Percentiles rank a stretch among this genome's conserved stretches.
These are phyloP conservation scores for Polytrichum formosum DNA, from an alignment of 225 moss, liverwort and hornwort species.

Conservation along the genomic window DNA sequence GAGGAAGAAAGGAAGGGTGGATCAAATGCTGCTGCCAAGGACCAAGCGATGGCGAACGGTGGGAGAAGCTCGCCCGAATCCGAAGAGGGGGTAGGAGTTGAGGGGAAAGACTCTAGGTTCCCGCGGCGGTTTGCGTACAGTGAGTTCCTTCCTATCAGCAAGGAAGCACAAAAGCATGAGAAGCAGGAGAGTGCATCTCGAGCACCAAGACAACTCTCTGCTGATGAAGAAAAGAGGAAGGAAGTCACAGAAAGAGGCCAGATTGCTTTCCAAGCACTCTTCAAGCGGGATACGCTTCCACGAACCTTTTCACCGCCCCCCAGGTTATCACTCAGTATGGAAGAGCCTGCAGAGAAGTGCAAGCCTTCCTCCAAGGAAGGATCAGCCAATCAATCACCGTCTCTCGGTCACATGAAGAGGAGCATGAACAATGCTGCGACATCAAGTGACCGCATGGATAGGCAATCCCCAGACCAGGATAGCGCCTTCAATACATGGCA, in stretches of 20 bases:
- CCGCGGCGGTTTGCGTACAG: constrained; percentile 19
- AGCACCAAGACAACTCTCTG: constrained; percentile 26
- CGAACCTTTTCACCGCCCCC: constrained; percentile 55
- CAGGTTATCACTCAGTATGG: constrained; percentile 18
- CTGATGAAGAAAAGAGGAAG: constrained; percentile 53
- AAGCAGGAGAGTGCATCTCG: constrained; percentile 28
- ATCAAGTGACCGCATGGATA: constrained; percentile 11
- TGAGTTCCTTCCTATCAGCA: constrained; percentile 37
- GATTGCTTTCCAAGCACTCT: constrained; percentile 55
- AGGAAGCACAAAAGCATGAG: constrained; percentile 30
- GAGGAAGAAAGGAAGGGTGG: constrained; percentile 13
- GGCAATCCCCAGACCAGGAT: constrained; percentile 20
- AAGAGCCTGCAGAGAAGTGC: background rate
- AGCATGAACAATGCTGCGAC: constrained; percentile 21
- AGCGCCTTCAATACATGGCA: constrained; percentile 34
- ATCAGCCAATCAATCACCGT: constrained; percentile 12
- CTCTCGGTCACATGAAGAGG: constrained; percentile 7
- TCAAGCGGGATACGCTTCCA: constrained; percentile 45
- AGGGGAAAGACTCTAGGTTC: constrained; percentile 11
- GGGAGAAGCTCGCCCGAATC: constrained; percentile 12
- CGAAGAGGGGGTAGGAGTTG: background rate
- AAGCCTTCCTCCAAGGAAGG: constrained; percentile 9
- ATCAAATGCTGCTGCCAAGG: constrained; percentile 29
- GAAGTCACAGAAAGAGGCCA: constrained; percentile 56
- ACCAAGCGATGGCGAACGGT: constrained; percentile 11